Evolutionary conservation across 306 rosid species (phyloP), one percentile per base, ranked within the genome.

Genomic region (Lablab purpureus): DNA sequence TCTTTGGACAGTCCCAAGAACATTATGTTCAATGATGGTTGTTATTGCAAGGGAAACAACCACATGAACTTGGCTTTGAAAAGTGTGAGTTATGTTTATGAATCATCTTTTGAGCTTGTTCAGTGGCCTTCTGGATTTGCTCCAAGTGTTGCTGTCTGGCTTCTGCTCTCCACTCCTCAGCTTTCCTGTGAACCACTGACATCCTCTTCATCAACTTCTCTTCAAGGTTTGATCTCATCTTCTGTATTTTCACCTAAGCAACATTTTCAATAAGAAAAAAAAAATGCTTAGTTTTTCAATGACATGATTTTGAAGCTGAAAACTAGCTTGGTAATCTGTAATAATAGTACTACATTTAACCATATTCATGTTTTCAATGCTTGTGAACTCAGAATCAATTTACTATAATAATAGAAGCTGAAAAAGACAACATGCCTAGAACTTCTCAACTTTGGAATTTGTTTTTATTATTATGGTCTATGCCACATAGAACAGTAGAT

Each of bases 131-230:
- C 47, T 85, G 87, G 22, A 89, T 87, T 71, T 90, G 98, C 64
- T 93, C 97, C 23, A 85, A 62, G 73, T 93, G 99, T 51, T 91
- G 93, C 25, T 90, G 87, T 82, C 86, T 82, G 0, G 98, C 99
- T 46, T 84, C 76, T 81, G 63, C 92, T 71, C 94, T 90, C 94
- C 88, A 81, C 63, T 96, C 99, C 77, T 93, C 96, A 2, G 98
- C 97, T 86, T 93, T 96, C 84, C 97, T 87, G 62, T 90, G 92
- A 68, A 93, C 99, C 43, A 88, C 25, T 54, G 88, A 75, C 96
- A 91, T 87, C 75, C 87, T 96, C 92, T 87, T 96, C 99, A 93
- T 96, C 90, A 93, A 68, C 81, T 96, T 96, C 65, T 93, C 98
- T 83, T 96, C 99, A 40, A 96, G 77, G 80, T 93, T 89, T 81